These are phyloP conservation scores for Paxillus rubicundulus DNA, from an alignment of 768 basidiomycete species.

Conservation along the genomic window DNA sequence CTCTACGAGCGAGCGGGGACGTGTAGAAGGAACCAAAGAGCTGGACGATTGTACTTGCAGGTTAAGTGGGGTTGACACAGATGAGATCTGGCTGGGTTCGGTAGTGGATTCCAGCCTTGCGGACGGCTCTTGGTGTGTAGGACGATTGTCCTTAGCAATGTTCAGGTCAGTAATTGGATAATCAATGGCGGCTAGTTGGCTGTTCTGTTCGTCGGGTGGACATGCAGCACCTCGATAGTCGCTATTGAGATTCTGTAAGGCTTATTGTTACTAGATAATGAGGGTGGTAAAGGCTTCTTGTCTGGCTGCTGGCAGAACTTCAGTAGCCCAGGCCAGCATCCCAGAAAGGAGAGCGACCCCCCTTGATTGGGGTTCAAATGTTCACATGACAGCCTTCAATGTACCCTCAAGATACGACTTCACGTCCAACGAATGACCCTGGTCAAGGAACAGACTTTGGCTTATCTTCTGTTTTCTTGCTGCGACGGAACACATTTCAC, in stretches of 20 bases:
- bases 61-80: conserved; percentile 26
- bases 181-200: conserved; percentile 55
- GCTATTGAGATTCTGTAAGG: conserved; percentile 17
- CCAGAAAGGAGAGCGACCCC: conserved; percentile 28
- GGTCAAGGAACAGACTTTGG: not conserved
- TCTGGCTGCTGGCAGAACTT: conserved; percentile 23
- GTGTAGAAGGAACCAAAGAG: conserved; percentile 64
- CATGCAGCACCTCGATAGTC: conserved; percentile 28
- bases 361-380: conserved; percentile 18
- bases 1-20: conserved; percentile 62
- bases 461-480: conserved; percentile 3
- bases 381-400: no score
- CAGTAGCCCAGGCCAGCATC: conserved; percentile 21
- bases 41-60: conserved; percentile 25
- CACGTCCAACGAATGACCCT: not conserved
- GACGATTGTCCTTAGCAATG: conserved; percentile 54
- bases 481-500: conserved; percentile 11
- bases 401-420: not conserved
- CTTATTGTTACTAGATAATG: conserved; percentile 14
- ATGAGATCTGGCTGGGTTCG: conserved; percentile 28
- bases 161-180: conserved; percentile 53
- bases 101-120: conserved; percentile 49
- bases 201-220: conserved; percentile 17
- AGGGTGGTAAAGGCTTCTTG: conserved; percentile 17
- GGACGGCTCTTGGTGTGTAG: conserved; percentile 40